These are phyloP conservation scores for Chrysoporthe puriensis DNA, from an alignment of 2,329 filamentous ascomycete genomes.

Conservation along the genomic window DNA sequence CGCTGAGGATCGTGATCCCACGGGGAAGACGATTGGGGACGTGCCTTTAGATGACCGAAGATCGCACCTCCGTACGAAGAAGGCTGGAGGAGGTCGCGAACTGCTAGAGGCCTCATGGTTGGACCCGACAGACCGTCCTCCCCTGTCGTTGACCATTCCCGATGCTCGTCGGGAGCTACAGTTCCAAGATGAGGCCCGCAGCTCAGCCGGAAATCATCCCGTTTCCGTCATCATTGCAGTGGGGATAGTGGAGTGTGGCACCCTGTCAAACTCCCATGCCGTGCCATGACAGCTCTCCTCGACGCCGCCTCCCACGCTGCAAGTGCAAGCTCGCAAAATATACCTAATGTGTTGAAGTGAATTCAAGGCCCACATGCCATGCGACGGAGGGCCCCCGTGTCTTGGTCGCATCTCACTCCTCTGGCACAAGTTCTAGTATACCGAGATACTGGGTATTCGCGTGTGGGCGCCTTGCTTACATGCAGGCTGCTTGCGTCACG, in stretches of 20 bases:
- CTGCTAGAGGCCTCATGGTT: neutral
- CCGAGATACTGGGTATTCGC: neutral
- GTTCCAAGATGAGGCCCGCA: conserved; percentile 2
- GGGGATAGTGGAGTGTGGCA: conserved; percentile 17
- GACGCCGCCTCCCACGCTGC: conserved; percentile 13
- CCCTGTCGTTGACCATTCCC: conserved; percentile 18
- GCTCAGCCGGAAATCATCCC: conserved; percentile 14
- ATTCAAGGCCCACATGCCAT: conserved; percentile 20
- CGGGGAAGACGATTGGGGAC: neutral
- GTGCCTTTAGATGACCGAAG: neutral
- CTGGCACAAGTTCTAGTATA: neutral
- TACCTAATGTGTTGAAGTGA: conserved; percentile 26
- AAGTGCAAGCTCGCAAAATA: conserved; percentile 31
- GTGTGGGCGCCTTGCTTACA: neutral
- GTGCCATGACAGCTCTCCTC: conserved; percentile 15
- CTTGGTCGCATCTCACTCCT: conserved; percentile 1
- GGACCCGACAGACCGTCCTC: conserved; percentile 3
- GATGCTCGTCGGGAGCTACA: conserved; percentile 18
- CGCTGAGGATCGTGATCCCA: neutral
- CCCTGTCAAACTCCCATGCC: conserved; percentile 19
- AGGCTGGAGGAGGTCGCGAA: neutral
- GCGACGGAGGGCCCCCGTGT: neutral
- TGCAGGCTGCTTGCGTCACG: no score
- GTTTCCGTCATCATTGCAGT: conserved; percentile 15
- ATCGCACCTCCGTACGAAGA: conserved; percentile 5